These are phyloP conservation scores for Drechslerella dactyloides DNA, from an alignment of 2,329 filamentous ascomycete genomes.

Conservation along the genomic window DNA sequence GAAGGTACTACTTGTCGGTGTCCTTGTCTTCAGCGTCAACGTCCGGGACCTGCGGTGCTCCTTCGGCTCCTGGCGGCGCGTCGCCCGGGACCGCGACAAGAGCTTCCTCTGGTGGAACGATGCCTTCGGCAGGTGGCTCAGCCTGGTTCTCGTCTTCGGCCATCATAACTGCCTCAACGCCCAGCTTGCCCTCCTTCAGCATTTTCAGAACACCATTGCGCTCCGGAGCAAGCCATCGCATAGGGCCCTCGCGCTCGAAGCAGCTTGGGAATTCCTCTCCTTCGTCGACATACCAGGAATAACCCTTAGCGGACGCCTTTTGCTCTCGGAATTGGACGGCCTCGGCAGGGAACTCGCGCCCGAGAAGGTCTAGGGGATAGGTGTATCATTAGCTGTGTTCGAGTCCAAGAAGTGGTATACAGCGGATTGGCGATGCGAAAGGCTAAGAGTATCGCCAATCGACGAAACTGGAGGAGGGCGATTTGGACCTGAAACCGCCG, in stretches of 20 bases:
- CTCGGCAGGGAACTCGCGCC: constrained; percentile 47
- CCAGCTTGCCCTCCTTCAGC: constrained; percentile 48
- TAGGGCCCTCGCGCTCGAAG: constrained; percentile 46
- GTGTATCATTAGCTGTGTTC: neutral
- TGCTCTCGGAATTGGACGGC: constrained; percentile 43
- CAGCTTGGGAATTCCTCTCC: constrained; percentile 42
- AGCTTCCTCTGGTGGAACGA: constrained; percentile 24
- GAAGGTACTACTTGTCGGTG: constrained; percentile 31
- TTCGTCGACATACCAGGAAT: constrained; percentile 49
- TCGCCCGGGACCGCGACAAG: constrained; percentile 19
- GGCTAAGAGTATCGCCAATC: too few species aligned
- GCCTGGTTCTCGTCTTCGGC: constrained; percentile 38
- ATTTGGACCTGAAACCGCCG: constrained; percentile 26
- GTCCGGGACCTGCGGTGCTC: constrained; percentile 30
- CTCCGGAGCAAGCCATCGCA: constrained; percentile 47
- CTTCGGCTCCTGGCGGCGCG: constrained; percentile 5
- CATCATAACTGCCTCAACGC: constrained; percentile 49
- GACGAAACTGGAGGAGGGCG: too few species aligned
- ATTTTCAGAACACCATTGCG: constrained; percentile 47
- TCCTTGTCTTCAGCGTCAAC: constrained; percentile 43
- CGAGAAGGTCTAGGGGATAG: constrained; percentile 27
- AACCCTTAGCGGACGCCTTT: constrained; percentile 43
- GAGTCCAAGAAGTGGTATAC: too few species aligned
- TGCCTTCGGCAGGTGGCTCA: constrained; percentile 26
- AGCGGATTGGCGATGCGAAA: too few species aligned